Percentiles rank a stretch among this genome's conserved stretches.
phyloP scores from a whole-genome alignment of 1,139 yeast species.

The Geotrichum australiense region DNA sequence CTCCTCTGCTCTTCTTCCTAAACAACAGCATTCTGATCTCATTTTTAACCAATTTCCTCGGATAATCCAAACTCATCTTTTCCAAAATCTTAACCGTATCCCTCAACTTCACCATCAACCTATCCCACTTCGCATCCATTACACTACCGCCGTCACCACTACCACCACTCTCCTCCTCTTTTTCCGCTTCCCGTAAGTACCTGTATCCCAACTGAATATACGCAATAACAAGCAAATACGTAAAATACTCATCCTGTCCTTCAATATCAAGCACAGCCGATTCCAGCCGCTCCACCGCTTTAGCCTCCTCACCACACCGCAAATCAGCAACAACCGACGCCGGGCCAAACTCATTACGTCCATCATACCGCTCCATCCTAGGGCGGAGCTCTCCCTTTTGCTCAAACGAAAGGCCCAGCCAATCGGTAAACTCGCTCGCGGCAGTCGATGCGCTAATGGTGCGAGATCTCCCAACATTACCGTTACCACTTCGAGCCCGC shows the following conservation, averaged over 20 bases:
- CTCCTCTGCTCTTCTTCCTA: too few relatives aligned
- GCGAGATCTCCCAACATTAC: not conserved
- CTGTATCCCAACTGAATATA: constrained; percentile 24
- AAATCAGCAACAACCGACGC: constrained; percentile 23
- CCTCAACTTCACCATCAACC: too few relatives aligned
- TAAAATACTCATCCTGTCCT: constrained; percentile 40
- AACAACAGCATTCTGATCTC: too few relatives aligned
- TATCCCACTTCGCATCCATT: too few relatives aligned
- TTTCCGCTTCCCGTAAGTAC: too few relatives aligned
- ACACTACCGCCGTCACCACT: too few relatives aligned
- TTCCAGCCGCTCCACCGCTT: constrained; percentile 31
- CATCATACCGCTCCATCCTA: not conserved
- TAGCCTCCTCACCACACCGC: constrained; percentile 23
- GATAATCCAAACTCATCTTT: too few relatives aligned
- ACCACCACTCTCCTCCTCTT: too few relatives aligned
- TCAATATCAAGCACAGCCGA: constrained; percentile 43
- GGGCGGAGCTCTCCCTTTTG: not conserved
- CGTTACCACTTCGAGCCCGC: too few relatives aligned
- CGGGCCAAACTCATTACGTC: constrained; percentile 18
- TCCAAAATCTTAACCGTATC: too few relatives aligned
- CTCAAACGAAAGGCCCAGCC: constrained; percentile 20
- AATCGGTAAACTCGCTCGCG: constrained; percentile 23
- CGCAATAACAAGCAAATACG: constrained; percentile 27
- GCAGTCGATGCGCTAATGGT: constrained; percentile 5
- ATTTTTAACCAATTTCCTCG: too few relatives aligned